Evolutionary conservation across 495 filamentous ascomycete species (phyloP).

Genomic region (Pyronema omphalodes): DNA sequence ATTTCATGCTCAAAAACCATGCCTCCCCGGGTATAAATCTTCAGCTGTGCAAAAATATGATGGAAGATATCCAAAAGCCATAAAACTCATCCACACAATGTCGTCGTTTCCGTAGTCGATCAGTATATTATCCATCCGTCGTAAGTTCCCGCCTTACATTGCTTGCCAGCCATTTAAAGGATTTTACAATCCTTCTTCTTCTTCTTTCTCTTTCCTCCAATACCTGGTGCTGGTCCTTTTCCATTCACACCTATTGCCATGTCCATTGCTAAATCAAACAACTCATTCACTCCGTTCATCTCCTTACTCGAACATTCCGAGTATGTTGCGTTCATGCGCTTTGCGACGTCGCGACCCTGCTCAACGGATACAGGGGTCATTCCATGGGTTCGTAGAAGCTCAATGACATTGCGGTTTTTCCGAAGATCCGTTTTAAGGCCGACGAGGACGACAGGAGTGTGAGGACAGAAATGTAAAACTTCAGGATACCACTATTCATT

Average conservation of each 20-base stretch:
- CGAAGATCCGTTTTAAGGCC: conserved; percentile 94
- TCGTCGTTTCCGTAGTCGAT: too few relatives aligned
- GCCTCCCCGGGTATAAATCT: not conserved
- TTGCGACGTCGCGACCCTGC: conserved; percentile 71
- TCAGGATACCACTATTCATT: conserved; percentile 82
- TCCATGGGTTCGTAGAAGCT: conserved; percentile 93
- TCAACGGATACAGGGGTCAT: conserved; percentile 82
- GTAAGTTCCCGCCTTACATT: conserved; percentile 1
- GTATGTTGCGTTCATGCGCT: conserved; percentile 83
- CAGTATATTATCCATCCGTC: not conserved
- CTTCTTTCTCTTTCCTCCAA: conserved; percentile 20
- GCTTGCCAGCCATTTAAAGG: conserved; percentile 9
- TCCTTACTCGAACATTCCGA: conserved; percentile 98
- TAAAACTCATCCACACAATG: too few relatives aligned
- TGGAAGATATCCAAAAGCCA: too few relatives aligned
- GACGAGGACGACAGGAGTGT: conserved; percentile 84
- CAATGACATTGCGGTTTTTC: conserved; percentile 83
- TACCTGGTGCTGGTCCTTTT: not conserved
- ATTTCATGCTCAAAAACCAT: not conserved
- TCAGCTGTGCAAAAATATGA: too few relatives aligned
- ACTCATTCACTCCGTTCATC: conserved; percentile 84
- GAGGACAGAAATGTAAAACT: conserved; percentile 96
- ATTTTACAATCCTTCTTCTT: conserved; percentile 21
- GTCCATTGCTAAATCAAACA: conserved; percentile 77
- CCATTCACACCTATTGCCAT: conserved; percentile 47